Evolutionary conservation across 2,329 filamentous ascomycete genomes (phyloP).

Genomic region (Pseudogymnoascus sp.): DNA sequence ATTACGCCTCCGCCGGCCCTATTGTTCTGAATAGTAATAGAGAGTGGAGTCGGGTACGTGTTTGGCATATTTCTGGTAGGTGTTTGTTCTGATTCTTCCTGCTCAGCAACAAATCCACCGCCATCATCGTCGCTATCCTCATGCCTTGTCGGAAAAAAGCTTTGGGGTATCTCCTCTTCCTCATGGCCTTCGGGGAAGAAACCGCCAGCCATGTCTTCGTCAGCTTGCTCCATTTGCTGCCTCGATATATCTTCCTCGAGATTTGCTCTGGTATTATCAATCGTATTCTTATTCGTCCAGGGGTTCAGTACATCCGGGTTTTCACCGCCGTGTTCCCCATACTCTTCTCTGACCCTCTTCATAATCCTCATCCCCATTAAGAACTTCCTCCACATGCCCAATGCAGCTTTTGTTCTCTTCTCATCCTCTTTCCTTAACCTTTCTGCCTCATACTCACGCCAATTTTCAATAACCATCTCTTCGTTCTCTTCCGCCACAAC

Average conservation of each 20-base stretch:
- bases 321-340: slow-evolving; percentile 50
- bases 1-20: background rate
- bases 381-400: slow-evolving; percentile 79
- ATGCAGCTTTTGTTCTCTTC: slow-evolving; percentile 65
- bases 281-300: slow-evolving; percentile 35
- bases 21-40: background rate
- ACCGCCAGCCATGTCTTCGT: slow-evolving; percentile 50
- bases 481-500: slow-evolving; percentile 79
- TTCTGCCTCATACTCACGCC: slow-evolving; percentile 70
- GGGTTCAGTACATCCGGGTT: slow-evolving; percentile 48
- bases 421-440: slow-evolving; percentile 70
- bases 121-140: slow-evolving; percentile 21
- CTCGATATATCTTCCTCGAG: slow-evolving; percentile 24
- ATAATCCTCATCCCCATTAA: slow-evolving; percentile 77
- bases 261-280: slow-evolving; percentile 21
- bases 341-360: slow-evolving; percentile 67
- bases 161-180: slow-evolving; percentile 32
- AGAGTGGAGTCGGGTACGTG: background rate
- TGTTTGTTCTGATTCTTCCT: background rate
- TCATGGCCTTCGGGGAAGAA: slow-evolving; percentile 52
- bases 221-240: slow-evolving; percentile 27
- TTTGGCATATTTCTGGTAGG: background rate
- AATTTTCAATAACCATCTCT: slow-evolving; percentile 65
- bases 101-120: slow-evolving; percentile 21
- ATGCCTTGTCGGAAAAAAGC: slow-evolving; percentile 26